Base-by-base conservation (phyloP, 176 grass and related monocot genomes). In the Aegilops bicornis region DNA sequence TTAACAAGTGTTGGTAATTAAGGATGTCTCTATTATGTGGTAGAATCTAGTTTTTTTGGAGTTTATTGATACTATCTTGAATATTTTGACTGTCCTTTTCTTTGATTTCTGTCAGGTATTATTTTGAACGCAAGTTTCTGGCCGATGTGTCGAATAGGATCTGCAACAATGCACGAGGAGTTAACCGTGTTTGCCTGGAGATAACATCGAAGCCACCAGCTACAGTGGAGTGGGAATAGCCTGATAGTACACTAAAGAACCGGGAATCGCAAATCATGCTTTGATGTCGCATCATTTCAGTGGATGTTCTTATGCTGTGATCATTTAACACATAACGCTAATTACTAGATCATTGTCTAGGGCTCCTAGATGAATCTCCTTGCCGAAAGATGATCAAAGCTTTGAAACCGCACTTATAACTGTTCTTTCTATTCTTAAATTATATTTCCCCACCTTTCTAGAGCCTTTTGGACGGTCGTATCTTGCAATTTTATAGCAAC, bases 121-220 rank as follows among this genome's bases (percentile, higher is more conserved):
- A 97, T 85, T 97, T 97, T 81, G 83, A 89, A 4, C 91, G 77
- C 19, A 87, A 87, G 47, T 97, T 97, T 73, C 68, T 97, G 39
- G 80, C 86, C 5, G 83, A 94, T 13, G 95, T 97, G 80, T 86
- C 89, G 14, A 81, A 85, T 23, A 94, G 92, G 84, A 97, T 97
- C 79, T 94, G 90, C 86, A 92, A 97, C 52, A 97, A 85, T 12
- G 95, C 92, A n/a, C 80, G 92, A 19, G 95, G 88, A 8, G 77
- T 97, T 43, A 97, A 97, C 74, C 92, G 88, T 65, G 95, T 97
- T 61, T 87, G 83, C 79, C 45, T 88, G 50, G 95, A 97, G 67
- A 94, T 94, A 48, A 94, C 95, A 37, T 87, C 90, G 14, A 97
- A 97, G 79, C 95, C 92, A n/a, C 90, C 95, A 16, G 95, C 90